Base-by-base conservation (phyloP, 2,329 filamentous ascomycete genomes). In the Trichoderma aggressivum region DNA sequence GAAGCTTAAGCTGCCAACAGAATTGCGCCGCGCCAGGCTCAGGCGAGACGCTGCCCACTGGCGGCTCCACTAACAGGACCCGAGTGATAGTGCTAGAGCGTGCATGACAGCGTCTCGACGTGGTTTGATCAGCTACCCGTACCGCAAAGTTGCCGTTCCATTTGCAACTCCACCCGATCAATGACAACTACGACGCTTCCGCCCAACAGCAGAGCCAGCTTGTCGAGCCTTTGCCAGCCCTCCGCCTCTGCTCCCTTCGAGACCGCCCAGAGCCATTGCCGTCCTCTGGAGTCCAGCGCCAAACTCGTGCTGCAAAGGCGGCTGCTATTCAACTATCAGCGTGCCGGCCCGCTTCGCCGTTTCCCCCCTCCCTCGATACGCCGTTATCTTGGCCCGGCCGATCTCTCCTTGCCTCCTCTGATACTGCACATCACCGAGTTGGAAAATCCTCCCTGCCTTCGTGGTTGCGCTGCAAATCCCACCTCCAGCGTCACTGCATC, bases 21-120 rank as follows among this genome's bases (percentile, higher is more conserved):
- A 60, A 34, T 58, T 28, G 32, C 39, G 56, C 55, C 39, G 65
- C 30, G 28, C 43, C 53, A 55, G 64, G 64, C 64, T 59, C 36
- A 43, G 24, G 50, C 50, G 28, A 43, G 18, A 34, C 61, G 39
- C 39, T 39, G 26, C 11, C 61, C 18, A 16, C 30, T 16, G 60
- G 65, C 65, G 30, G 65, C 55, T 69, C 65, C 65, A 69, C 65
- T 28, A 59, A 43, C 32, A 50, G 21, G 55, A 39, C 53, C 64
- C 47, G 16, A 30, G 59, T 36, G 67, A 30, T 59, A 56, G 53
- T 55, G 60, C 50, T 71, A 71, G 53, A 32, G 61, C 43, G 56
- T 34, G 70, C 63, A 71, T 62, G 65, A 63, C 70, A 71, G 63
- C 63, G 53, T 50, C 53, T 55, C 65, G 60, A 70, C 55, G 39